Base-by-base conservation (phyloP, 1,284 basidiomycete species). In the Mycena citricolor region DNA sequence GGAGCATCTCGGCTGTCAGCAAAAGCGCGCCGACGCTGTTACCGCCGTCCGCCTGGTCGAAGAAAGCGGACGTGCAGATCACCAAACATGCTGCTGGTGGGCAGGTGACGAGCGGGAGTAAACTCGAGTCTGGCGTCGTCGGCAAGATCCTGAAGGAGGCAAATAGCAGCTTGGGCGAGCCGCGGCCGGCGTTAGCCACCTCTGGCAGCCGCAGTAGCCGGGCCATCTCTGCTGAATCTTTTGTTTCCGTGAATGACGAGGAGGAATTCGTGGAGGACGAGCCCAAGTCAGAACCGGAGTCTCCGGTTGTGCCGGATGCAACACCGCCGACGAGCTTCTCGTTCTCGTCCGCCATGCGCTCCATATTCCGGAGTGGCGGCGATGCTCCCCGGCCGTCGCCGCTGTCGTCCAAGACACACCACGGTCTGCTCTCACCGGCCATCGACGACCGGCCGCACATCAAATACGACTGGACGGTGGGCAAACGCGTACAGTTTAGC, bases 391-490 rank as follows among this genome's bases (percentile, higher is more conserved):
- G n/a, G n/a, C n/a, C n/a, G n/a, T n/a, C n/a, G n/a, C 42, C 57
- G 7, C 54, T 69, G 16, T 59, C 66, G 1, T 52, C 54, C 4
- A 61, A 66, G 52, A 61, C 61, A 32, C 74, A 74, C 35, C 74
- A 78, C 49, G 71, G 69, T 7, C 62, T 74, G 3, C 64, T 77
- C n/a, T 62, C 65, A 5, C 61, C 66, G 2, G 55, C 58, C 16
- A 76, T 81, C 25, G 81, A 84, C 55, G 81, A 83, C 14, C 72
- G 75, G n/a, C 85, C 86, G 4, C 86, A 89, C 63, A 79, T 88
- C 66, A 83, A 84, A 61, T 86, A 86, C 55, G 81, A 84, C 47
- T 86, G 81, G 76, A 81, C 80, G 5, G 69, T 85, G 40, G 82
- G 83, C 21, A 82, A 81, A 55, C 71, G 76, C 45, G 63, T 86